Base-by-base conservation (phyloP, 345 rosid genomes). In the Citrus reticulata region DNA sequence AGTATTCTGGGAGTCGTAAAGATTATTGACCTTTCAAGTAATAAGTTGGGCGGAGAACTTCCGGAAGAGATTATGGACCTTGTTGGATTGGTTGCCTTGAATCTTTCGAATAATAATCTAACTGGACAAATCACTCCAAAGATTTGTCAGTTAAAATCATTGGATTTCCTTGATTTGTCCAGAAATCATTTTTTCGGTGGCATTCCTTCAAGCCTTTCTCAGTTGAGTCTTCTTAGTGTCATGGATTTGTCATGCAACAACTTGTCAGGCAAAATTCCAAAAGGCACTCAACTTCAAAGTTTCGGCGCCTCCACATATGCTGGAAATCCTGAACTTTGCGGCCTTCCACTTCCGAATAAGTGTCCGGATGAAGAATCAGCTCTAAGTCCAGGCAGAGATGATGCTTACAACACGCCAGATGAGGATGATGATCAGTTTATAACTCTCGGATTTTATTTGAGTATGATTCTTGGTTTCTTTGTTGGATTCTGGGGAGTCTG, bases 11-110 rank as follows among this genome's bases (percentile, higher is more conserved):
- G 75, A 17, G 29, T 62, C 17, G 27, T 82, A 55, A 74, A 72
- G 58, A 54, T 54, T 32, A 59, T 82, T 34, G 17, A 67, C 51
- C 77, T 81, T 19, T 81, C 83, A 10, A 25, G 72, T 22, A 87
- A 87, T 79, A n/a, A 78, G n/a, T 61, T 87, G n/a, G 24, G 70
- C 6, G 88, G 88, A 35, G 77, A 74, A 51, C 76, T 87, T 57
- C 90, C 90, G 7, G 42, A 65, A 25, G 78, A 75, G 29, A 72
- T 85, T 63, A 79, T 78, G 57, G 58, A 75, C 4, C 81, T 85
- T 63, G 40, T 13, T 42, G 71, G 30, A 7, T 13, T 77, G 57
- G 63, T 78, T 14, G 76, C 72, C 9, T 16, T 81, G 55, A 81
- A 81, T 4, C 37, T 81, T 13, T 81, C 80, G 22, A 71, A 37